These are phyloP conservation scores for Friedmanniomyces simplex DNA, from an alignment of 495 filamentous ascomycete genomes.

Conservation along the genomic window DNA sequence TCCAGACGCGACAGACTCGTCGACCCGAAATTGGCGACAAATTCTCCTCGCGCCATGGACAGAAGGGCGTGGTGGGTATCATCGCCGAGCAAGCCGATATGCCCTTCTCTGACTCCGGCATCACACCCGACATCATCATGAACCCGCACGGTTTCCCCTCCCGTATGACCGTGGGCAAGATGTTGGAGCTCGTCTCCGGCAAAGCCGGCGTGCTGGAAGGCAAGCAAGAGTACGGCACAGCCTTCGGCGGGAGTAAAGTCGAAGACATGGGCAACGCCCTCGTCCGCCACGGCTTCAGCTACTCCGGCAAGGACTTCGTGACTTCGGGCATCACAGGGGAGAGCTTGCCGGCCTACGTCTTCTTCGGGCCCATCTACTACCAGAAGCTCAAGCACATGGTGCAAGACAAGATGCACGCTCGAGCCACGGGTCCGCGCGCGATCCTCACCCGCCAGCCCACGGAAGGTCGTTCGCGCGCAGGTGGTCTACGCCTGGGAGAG, in stretches of 20 bases:
- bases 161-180: slow-evolving; percentile 98
- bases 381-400: slow-evolving; percentile 99
- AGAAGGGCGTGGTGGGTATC: slow-evolving; percentile 75
- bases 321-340: slow-evolving; percentile 94
- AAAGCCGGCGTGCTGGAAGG: slow-evolving; percentile 85
- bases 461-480: slow-evolving; percentile 85
- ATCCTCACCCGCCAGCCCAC: slow-evolving; percentile 93
- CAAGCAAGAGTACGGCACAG: slow-evolving; percentile 78
- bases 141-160: slow-evolving; percentile 99
- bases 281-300: slow-evolving; percentile 81
- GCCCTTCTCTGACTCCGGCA: slow-evolving; percentile 86
- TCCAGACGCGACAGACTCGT: slow-evolving; percentile 84
- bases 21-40: slow-evolving; percentile 70
- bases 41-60: slow-evolving; percentile 39
- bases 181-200: slow-evolving; percentile 88
- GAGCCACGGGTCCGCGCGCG: slow-evolving; percentile 76
- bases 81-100: slow-evolving; percentile 93
- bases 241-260: slow-evolving; percentile 86
- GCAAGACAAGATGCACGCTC: slow-evolving; percentile 98
- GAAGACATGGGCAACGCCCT: slow-evolving; percentile 80
- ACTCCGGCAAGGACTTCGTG: slow-evolving; percentile 92
- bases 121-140: slow-evolving; percentile 98
- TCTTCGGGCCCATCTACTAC: slow-evolving; percentile 98
- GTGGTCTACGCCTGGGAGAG: slow-evolving; percentile 88
- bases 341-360: slow-evolving; percentile 87